Base-by-base conservation (phyloP, 2,329 filamentous ascomycete species). In the Xylariales sp. region DNA sequence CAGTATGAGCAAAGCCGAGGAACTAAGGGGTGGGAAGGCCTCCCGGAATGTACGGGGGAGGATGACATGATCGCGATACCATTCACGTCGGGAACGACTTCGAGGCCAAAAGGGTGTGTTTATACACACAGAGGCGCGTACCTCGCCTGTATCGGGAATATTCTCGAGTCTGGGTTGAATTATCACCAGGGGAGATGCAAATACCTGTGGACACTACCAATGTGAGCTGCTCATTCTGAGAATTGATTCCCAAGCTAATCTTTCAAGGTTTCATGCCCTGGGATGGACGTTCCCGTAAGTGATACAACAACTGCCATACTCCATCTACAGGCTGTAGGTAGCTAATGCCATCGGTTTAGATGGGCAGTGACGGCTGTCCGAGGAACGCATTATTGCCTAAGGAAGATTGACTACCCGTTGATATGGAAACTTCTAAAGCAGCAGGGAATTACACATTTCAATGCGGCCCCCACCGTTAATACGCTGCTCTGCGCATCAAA, bases 381-480 rank as follows among this genome's bases (percentile, higher is more conserved):
- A 69, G 96, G 95, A n/a, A 97, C 95, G 3, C 94, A 98, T 79
- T 94, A 97, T 78, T 97, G 94, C 75, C 84, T 99, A 18, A 88
- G 96, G 68, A 98, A 97, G 83, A 93, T 99, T 71, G 94, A 98
- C 80, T 99, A 99, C 77, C 89, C 93, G 0, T 85, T 95, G 66
- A 97, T 99, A 68, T 99, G 96, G 96, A 87, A 87, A 56, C 82
- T 99, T 3, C 83, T 99, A 41, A 97, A 94, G 76, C 87, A 93
- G 60, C 93, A 98, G 80, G 84, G 88, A 6, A 91, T 99, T 71
- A 98, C 94, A 0, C 96, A 99, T 80, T 98, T 97, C 83, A 97
- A 95, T 76, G 95, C 95, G 0, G 96, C 95, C 0, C 96, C 96
- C 0, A 99, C 96, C 0, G 96, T 99, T 60, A 98, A 98, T 79